Conservation (phyloP, 1,284 basidiomycete species). For the Grifola frondosa region DNA sequence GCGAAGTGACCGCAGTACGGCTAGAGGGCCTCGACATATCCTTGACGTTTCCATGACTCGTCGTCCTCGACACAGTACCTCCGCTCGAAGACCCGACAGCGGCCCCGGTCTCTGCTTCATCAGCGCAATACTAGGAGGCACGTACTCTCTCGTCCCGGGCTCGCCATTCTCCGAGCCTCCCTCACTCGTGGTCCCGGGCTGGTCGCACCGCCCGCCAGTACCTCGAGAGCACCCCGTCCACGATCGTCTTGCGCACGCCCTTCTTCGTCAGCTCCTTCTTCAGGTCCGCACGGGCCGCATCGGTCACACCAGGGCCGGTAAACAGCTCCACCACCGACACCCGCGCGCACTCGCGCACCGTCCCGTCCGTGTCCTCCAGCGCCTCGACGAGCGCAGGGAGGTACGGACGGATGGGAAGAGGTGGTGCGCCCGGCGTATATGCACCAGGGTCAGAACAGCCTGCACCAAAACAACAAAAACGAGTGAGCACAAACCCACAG, state of each 20-base stretch:
- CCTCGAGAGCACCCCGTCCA: constrained; percentile 67
- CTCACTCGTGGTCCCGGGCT: constrained; percentile 42
- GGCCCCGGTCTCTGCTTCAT: constrained; percentile 48
- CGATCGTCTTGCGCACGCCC: constrained; percentile 83
- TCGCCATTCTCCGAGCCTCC: constrained; percentile 65
- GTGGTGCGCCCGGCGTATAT: constrained; percentile 63
- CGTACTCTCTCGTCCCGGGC: constrained; percentile 50
- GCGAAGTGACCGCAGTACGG: constrained; percentile 49
- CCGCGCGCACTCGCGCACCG: constrained; percentile 85
- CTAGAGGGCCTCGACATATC: constrained; percentile 55
- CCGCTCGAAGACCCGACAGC: constrained; percentile 14
- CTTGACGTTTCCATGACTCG: constrained; percentile 47
- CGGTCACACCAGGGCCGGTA: constrained; percentile 75
- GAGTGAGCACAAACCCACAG: background rate
- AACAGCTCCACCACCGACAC: constrained; percentile 84
- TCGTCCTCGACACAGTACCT: constrained; percentile 40
- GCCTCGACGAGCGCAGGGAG: constrained; percentile 78
- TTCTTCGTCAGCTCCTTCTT: constrained; percentile 90
- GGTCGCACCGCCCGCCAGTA: constrained; percentile 46
- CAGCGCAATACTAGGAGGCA: constrained; percentile 71
- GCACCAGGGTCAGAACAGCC: constrained; percentile 66
- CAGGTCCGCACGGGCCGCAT: constrained; percentile 87
- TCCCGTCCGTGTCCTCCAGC: constrained; percentile 88
- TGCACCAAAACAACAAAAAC: constrained; percentile 26
- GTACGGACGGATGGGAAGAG: constrained; percentile 84